Conservation (phyloP, 2,329 filamentous ascomycete species). For the Ophiocordyceps camponoti-saundersi region DNA sequence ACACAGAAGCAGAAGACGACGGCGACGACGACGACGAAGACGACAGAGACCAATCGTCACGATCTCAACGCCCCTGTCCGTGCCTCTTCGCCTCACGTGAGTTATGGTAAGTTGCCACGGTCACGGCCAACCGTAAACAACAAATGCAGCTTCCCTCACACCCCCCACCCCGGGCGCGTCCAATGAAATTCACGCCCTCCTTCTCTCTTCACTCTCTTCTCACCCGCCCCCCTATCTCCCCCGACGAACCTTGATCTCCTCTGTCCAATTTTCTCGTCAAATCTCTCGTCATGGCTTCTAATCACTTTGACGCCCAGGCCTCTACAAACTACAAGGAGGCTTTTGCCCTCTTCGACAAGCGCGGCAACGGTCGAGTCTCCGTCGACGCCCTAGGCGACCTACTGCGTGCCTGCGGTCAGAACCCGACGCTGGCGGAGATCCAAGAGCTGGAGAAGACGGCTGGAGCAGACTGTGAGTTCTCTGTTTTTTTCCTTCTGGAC, state of each 20-base stretch:
- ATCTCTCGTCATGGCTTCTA: constrained; percentile 26
- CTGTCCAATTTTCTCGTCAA: constrained; percentile 2
- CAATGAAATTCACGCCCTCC: neutral
- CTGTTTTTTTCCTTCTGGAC: neutral
- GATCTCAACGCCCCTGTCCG: neutral
- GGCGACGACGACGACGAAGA: no score
- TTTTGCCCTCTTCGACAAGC: constrained; percentile 99
- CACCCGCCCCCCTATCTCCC: no score
- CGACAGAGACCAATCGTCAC: no score
- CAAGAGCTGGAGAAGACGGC: constrained; percentile 79
- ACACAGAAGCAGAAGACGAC: no score
- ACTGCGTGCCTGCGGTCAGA: constrained; percentile 91
- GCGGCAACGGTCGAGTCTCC: constrained; percentile 82
- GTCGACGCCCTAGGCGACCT: constrained; percentile 82
- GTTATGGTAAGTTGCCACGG: neutral
- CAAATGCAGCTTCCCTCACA: neutral
- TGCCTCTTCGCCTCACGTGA: neutral
- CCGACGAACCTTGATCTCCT: neutral
- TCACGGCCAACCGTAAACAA: neutral
- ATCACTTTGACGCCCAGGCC: constrained; percentile 40
- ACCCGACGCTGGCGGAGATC: constrained; percentile 89
- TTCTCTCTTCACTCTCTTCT: no score
- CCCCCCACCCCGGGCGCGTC: neutral
- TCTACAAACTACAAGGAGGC: constrained; percentile 99
- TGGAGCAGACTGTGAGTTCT: constrained; percentile 71